phyloP scores from a whole-genome alignment of 306 rosid genomes.

The Quercus gilva region DNA sequence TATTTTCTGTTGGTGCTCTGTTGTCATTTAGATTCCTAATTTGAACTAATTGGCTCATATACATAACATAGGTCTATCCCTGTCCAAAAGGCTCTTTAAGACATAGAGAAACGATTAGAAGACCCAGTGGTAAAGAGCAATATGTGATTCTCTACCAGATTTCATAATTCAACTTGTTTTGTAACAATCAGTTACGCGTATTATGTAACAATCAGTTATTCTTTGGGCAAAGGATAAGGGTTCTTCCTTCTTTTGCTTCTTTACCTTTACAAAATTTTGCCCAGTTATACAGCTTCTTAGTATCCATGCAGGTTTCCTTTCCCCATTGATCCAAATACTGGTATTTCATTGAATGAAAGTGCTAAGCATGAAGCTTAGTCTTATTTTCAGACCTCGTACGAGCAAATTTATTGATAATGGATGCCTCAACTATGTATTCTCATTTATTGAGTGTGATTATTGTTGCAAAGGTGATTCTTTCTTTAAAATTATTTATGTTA shows the following conservation, averaged over 20 bases:
- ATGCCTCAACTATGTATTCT: not conserved
- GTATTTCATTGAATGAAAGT: slow-evolving; percentile 76
- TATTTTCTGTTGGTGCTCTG: slow-evolving; percentile 11
- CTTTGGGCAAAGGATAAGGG: not conserved
- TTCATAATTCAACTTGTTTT: slow-evolving; percentile 7
- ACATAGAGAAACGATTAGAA: slow-evolving; percentile 72
- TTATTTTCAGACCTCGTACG: not conserved
- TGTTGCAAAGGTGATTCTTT: not conserved
- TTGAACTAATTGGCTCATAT: slow-evolving; percentile 24
- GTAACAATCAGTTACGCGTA: not conserved
- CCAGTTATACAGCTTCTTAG: not conserved
- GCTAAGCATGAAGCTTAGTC: slow-evolving; percentile 42
- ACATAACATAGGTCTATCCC: slow-evolving; percentile 66
- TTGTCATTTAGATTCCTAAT: slow-evolving; percentile 16
- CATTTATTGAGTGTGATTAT: not conserved
- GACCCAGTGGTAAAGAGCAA: slow-evolving; percentile 82
- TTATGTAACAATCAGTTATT: not conserved
- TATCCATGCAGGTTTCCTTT: slow-evolving; percentile 76
- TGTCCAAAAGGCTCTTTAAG: slow-evolving; percentile 89
- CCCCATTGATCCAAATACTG: slow-evolving; percentile 64
- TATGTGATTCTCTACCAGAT: slow-evolving; percentile 37
- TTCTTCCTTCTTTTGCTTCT: not conserved
- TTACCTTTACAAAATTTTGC: slow-evolving; percentile 1
- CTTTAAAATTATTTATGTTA: not conserved
- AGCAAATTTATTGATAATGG: not conserved